Conservation (phyloP, 1,284 basidiomycete genomes). For the Pholiota adiposa region DNA sequence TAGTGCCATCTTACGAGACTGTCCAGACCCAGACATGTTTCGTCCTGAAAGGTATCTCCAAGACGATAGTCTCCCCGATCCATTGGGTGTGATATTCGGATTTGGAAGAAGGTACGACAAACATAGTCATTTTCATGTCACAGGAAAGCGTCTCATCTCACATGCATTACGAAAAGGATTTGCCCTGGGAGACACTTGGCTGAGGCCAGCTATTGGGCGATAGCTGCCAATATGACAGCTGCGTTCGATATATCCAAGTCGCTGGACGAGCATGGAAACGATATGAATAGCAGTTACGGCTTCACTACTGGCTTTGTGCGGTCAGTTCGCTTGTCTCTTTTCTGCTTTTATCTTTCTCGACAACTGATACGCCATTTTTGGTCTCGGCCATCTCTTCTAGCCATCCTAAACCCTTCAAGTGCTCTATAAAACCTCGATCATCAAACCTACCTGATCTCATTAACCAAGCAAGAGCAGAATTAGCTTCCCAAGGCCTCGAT, state of each 20-base stretch:
- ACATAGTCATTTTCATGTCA: not conserved
- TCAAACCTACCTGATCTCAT: conserved; percentile 27
- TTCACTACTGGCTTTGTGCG: conserved; percentile 42
- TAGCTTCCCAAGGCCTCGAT: conserved; percentile 9
- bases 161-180: conserved; percentile 30
- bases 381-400: conserved; percentile 24
- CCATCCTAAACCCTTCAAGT: conserved; percentile 39
- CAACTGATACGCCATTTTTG: not conserved
- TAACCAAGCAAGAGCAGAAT: conserved; percentile 27
- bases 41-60: conserved; percentile 43
- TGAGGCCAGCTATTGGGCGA: conserved; percentile 39
- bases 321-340: conserved; percentile 28
- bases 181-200: conserved; percentile 49
- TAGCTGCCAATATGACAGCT: conserved; percentile 38
- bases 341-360: not conserved
- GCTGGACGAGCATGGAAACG: conserved; percentile 34
- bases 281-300: conserved; percentile 32
- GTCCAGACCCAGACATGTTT: conserved; percentile 41
- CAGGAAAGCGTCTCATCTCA: not conserved
- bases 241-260: conserved; percentile 39
- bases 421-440: conserved; percentile 28
- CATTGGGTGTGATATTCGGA: conserved; percentile 45
- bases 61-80: conserved; percentile 39
- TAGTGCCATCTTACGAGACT: conserved; percentile 46
- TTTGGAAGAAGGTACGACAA: conserved; percentile 46